Evolutionary conservation across 306 rosid species (phyloP).

Genomic region (Fagus sylvatica): DNA sequence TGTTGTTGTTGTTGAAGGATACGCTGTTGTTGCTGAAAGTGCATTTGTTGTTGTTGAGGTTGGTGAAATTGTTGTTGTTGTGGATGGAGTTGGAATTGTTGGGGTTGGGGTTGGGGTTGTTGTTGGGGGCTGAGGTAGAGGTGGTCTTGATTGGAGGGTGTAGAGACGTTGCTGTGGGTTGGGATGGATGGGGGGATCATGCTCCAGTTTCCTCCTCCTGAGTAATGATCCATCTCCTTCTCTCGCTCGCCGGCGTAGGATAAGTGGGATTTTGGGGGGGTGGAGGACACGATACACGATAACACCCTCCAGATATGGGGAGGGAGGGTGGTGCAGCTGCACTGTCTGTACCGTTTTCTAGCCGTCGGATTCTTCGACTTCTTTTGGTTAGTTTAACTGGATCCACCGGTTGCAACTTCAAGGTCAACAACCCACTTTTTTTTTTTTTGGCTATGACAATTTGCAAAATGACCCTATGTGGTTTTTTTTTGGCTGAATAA

Average conservation of each 20-base stretch:
- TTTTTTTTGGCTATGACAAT: too few species aligned
- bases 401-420: too few species aligned
- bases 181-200: conserved; percentile 69
- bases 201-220: conserved; percentile 73
- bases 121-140: conserved; percentile 59
- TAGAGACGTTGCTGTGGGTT: conserved; percentile 54
- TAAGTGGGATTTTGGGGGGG: neutral
- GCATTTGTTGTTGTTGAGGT: neutral
- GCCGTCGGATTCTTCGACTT: too few species aligned
- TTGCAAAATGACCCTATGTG: too few species aligned
- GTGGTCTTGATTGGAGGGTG: conserved; percentile 71
- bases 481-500: too few species aligned
- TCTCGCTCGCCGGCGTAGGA: neutral
- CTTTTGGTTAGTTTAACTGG: too few species aligned
- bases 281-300: too few species aligned
- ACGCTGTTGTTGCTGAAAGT: conserved; percentile 31
- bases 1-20: conserved; percentile 44
- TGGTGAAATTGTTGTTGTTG: conserved; percentile 16
- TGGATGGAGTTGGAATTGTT: conserved; percentile 44
- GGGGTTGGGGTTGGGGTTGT: conserved; percentile 32
- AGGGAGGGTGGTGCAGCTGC: too few species aligned
- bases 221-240: conserved; percentile 55
- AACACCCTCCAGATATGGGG: too few species aligned
- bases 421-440: too few species aligned
- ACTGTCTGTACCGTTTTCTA: too few species aligned